Evolutionary conservation across 148 eudicot genomes (phyloP), one percentile per base, ranked within the genome.

Genomic region (Arbutus unedo): DNA sequence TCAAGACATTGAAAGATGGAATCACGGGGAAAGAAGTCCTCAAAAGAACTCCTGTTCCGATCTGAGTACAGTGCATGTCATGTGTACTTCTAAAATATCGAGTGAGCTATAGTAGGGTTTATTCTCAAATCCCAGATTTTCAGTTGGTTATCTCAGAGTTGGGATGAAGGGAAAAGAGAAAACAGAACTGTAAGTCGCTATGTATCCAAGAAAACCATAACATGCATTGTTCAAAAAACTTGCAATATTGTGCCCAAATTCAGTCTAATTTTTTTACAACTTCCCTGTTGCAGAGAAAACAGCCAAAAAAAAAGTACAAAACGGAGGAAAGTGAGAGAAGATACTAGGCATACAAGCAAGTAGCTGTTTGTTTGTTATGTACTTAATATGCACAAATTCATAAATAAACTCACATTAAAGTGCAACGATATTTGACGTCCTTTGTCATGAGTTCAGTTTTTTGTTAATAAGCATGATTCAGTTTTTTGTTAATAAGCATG

Each of bases 1-100:
- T 96, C 92, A 90, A 88, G 85, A 90, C 87, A 48, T 80, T 96
- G 84, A 93, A 96, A 89, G 95, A 92, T 51, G 97, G 97, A 82
- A 88, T 96, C 31, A 94, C 99, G 2, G 99, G 99, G 85, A 96
- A 96, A 89, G 99, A 94, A 85, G 82, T 85, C 79, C 86, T 96
- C 55, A 93, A 96, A 81, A 84, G 83, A 81, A 89, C 72, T 25
- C 90, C 95, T 10, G 85, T 91, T 50, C 71, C 91, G 18, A 87
- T 87, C 68, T 91, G 78, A 90, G 66, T 57, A 48, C 31, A 38
- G 57, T 81, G 50, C 77, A 59, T 50, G 50, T 74, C 10, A 44
- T 53, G 38, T 76, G 59, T 13, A 51, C 59, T 68, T 49, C 18
- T 31, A 70, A 38, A 70, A 51, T 43, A 8, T 73, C 44, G 1